phyloP scores from a whole-genome alignment of 805 yeast genomes.

The Metschnikowia continentalis region DNA sequence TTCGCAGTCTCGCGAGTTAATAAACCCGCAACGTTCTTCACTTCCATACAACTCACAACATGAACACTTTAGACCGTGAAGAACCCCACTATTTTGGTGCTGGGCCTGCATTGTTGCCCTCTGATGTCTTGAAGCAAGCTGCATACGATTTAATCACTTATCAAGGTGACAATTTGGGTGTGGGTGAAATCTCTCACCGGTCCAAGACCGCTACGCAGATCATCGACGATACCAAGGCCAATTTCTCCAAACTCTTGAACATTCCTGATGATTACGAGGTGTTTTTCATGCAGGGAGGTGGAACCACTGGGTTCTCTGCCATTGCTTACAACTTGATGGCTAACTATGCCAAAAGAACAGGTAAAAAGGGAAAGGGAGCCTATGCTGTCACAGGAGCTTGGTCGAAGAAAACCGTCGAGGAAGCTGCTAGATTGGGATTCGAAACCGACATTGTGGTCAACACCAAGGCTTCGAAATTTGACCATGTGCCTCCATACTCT shows the following conservation, averaged over 20 bases:
- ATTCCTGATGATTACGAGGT: constrained; percentile 94
- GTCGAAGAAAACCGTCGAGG: constrained; percentile 86
- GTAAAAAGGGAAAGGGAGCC: constrained; percentile 74
- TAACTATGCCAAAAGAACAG: constrained; percentile 63
- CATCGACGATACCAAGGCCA: constrained; percentile 69
- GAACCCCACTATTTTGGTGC: constrained; percentile 90
- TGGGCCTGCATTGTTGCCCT: constrained; percentile 95
- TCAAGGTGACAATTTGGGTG: constrained; percentile 70
- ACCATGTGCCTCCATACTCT: constrained; percentile 58
- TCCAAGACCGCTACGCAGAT: constrained; percentile 76
- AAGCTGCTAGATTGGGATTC: constrained; percentile 78
- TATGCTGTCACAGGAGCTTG: constrained; percentile 91
- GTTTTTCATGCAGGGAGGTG: constrained; percentile 96
- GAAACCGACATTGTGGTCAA: constrained; percentile 67
- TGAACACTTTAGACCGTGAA: constrained; percentile 49
- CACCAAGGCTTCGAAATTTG: constrained; percentile 57
- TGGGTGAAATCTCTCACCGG: constrained; percentile 96
- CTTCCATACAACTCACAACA: constrained; percentile 2
- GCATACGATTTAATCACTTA: constrained; percentile 77
- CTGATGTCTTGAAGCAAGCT: constrained; percentile 79
- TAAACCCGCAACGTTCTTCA: background rate
- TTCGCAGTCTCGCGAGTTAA: background rate
- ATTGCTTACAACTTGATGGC: constrained; percentile 80
- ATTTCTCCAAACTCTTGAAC: constrained; percentile 57
- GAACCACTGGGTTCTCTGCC: constrained; percentile 92